These are phyloP conservation scores for Aspergillus thermomutatus DNA, from an alignment of 2,329 filamentous ascomycete species.

Conservation along the genomic window DNA sequence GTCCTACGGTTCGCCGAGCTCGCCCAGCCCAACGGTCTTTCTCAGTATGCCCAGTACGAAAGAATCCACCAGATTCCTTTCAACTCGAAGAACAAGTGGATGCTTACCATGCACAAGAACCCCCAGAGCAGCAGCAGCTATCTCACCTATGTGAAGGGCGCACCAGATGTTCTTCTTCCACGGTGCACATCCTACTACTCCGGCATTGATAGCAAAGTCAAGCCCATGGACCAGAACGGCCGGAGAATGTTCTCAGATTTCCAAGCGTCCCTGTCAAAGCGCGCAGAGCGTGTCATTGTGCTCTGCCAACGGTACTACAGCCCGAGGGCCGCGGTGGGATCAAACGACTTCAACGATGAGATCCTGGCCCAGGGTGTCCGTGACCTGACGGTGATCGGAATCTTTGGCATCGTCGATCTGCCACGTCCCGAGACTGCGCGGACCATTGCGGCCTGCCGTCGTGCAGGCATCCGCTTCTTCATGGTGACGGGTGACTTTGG, in stretches of 20 bases:
- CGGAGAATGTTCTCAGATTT: constrained; percentile 53
- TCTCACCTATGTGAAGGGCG: constrained; percentile 64
- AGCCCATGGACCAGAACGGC: constrained; percentile 49
- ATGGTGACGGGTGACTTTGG: constrained; percentile 45
- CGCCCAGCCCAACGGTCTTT: constrained; percentile 56
- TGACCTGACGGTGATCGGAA: constrained; percentile 49
- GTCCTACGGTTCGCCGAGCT: constrained; percentile 68
- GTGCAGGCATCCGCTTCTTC: constrained; percentile 40
- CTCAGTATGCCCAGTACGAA: constrained; percentile 57
- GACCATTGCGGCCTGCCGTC: constrained; percentile 34
- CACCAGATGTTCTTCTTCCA: constrained; percentile 68
- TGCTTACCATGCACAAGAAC: constrained; percentile 57
- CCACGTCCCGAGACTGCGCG: constrained; percentile 34
- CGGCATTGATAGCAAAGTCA: constrained; percentile 53
- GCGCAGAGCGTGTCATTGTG: constrained; percentile 68
- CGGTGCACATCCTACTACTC: constrained; percentile 60
- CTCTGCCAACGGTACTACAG: constrained; percentile 60
- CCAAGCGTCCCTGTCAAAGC: constrained; percentile 66
- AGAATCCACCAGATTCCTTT: constrained; percentile 69
- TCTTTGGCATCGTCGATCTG: constrained; percentile 48
- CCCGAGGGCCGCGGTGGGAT: constrained; percentile 39
- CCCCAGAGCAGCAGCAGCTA: constrained; percentile 30
- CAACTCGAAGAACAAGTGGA: constrained; percentile 83
- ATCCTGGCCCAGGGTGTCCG: constrained; percentile 39
- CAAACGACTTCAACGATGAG: constrained; percentile 53